Conservation (phyloP, 1,284 basidiomycete genomes). For the Mycena citricolor region DNA sequence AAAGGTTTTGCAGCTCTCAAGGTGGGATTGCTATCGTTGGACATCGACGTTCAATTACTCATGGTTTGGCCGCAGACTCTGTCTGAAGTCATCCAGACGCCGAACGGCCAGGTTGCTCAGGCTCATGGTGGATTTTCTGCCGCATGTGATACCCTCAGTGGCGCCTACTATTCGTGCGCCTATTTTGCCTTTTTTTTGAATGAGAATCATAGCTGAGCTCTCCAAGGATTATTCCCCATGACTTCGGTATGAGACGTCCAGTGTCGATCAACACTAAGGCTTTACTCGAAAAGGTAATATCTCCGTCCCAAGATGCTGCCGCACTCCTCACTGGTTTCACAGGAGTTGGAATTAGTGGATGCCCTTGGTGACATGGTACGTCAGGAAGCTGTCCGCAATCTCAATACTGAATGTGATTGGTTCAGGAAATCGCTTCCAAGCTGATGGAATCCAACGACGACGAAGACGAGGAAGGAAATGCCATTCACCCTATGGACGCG, state of each 20-base stretch:
- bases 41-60: no score
- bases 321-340: constrained; percentile 4
- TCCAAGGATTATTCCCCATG: constrained; percentile 59
- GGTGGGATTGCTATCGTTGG: no score
- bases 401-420: background rate
- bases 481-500: constrained; percentile 42
- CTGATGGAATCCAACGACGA: constrained; percentile 47
- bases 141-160: constrained; percentile 50
- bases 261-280: constrained; percentile 41
- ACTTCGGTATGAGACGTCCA: constrained; percentile 55
- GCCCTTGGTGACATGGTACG: constrained; percentile 62
- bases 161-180: constrained; percentile 58
- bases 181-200: constrained; percentile 8
- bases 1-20: constrained; percentile 61
- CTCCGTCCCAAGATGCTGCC: background rate
- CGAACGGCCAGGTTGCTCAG: constrained; percentile 40
- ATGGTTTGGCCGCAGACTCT: constrained; percentile 39
- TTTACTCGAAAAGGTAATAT: constrained; percentile 44
- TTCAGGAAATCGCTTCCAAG: constrained; percentile 58
- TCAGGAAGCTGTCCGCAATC: background rate
- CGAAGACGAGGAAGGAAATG: constrained; percentile 43
- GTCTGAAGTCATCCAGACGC: constrained; percentile 51
- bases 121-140: constrained; percentile 36
- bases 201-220: no score
- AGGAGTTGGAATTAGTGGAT: constrained; percentile 67